Base-by-base conservation (phyloP, 371 early-diverging fungal species). In the Batkoa obscura region DNA sequence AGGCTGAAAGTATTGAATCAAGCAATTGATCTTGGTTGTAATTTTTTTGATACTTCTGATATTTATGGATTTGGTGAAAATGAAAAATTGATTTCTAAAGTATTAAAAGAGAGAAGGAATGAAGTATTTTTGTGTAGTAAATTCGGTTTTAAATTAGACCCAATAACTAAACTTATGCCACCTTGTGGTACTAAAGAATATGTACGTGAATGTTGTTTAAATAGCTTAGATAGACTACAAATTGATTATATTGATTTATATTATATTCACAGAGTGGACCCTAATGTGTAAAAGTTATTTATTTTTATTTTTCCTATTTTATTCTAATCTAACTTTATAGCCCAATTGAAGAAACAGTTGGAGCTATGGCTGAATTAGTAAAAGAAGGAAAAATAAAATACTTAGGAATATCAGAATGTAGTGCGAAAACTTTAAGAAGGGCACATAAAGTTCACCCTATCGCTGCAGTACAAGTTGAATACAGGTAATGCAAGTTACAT, bases 251-350 rank as follows among this genome's bases (percentile, higher is more conserved):
- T 78, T 53, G 79, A 79, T 57, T 61, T 77, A 34, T 79, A 76
- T 50, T 76, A 77, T 41, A 69, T 71, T 61, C 79, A 79, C 48
- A 68, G 75, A 37, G 68, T 72, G 23, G 76, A 75, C 51, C 64
- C 67, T 3, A 56, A 69, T 8, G 62, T 65, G 62, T 59, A 52
- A 56, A 45, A 13, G 3, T 49, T 49, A 8, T 9, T n/a, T n/a
- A n/a, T n/a, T n/a, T n/a, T n/a, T n/a, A n/a, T n/a, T n/a, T n/a
- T n/a, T n/a, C n/a, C n/a, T n/a, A n/a, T n/a, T n/a, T n/a, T n/a
- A n/a, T n/a, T n/a, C n/a, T n/a, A n/a, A n/a, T n/a, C n/a, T n/a
- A n/a, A n/a, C n/a, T n/a, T n/a, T n/a, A n/a, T n/a, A n/a, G n/a
- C n/a, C n/a, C n/a, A n/a, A n/a, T n/a, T n/a, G n/a, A n/a, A n/a